These are phyloP conservation scores for Mimosa bimucronata DNA, from an alignment of 306 rosid species.

Conservation along the genomic window DNA sequence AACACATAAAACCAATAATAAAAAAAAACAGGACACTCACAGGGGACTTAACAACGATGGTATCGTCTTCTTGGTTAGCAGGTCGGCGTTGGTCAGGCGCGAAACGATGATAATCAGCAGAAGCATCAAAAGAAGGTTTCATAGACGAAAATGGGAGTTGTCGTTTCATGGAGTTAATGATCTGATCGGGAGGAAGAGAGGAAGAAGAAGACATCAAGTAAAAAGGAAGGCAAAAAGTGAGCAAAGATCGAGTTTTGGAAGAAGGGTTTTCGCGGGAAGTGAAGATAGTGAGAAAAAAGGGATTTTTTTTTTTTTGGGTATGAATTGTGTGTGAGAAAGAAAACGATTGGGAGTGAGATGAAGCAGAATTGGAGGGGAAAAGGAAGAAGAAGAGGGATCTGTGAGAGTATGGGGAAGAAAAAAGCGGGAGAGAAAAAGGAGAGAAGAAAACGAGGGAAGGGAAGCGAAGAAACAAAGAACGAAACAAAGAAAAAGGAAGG, in stretches of 20 bases:
- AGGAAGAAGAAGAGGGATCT: slow-evolving; percentile 53
- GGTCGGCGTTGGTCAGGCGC: slow-evolving; percentile 56
- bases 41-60: slow-evolving; percentile 64
- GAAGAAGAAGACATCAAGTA: slow-evolving; percentile 65
- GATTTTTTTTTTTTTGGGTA: background rate
- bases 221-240: slow-evolving; percentile 7
- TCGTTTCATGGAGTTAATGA: slow-evolving; percentile 66
- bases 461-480: slow-evolving; percentile 39
- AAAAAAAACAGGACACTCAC: slow-evolving; percentile 46
- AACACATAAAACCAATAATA: background rate
- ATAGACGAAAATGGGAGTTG: slow-evolving; percentile 76
- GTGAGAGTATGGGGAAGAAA: slow-evolving; percentile 57
- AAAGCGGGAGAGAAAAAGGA: slow-evolving; percentile 72
- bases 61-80: slow-evolving; percentile 59
- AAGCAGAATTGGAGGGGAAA: slow-evolving; percentile 4
- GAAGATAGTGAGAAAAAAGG: slow-evolving; percentile 15
- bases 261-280: slow-evolving; percentile 28
- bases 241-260: slow-evolving; percentile 37
- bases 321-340: background rate
- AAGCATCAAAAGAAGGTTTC: slow-evolving; percentile 75
- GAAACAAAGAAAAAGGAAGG: slow-evolving; percentile 43
- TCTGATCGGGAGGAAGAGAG: slow-evolving; percentile 54
- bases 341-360: slow-evolving; percentile 12
- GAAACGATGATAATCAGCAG: slow-evolving; percentile 86
- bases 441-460: slow-evolving; percentile 85